Conservation (phyloP, 2,329 filamentous ascomycete genomes). For the Paecilomyces niveus region DNA sequence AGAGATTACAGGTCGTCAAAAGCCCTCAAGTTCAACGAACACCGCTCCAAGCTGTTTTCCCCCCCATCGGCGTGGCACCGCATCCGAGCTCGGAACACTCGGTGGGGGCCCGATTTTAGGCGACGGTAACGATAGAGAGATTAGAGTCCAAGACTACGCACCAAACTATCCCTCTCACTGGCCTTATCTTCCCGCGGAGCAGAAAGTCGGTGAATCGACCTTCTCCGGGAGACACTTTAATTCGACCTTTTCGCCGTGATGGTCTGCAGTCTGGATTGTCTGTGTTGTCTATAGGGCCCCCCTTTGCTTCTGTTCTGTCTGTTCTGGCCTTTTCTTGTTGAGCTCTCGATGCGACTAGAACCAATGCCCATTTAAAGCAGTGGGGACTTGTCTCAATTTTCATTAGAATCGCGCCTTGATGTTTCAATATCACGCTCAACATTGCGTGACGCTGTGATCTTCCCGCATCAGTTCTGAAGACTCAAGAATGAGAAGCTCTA, state of each 20-base stretch:
- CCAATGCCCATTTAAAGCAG: neutral
- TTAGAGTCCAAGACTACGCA: neutral
- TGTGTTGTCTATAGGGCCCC: neutral
- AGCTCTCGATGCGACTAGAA: neutral
- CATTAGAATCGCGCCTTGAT: neutral
- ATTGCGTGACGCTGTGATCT: neutral
- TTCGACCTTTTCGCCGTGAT: neutral
- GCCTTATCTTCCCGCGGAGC: neutral
- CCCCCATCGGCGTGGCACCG: neutral
- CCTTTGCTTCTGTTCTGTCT: neutral
- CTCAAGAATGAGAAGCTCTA: neutral
- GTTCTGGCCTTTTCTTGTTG: neutral
- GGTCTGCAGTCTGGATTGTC: neutral
- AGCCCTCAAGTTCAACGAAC: neutral
- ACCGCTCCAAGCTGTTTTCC: neutral
- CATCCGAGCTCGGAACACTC: slow-evolving; percentile 1
- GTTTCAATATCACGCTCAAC: neutral
- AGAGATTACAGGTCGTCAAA: neutral
- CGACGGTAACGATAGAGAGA: neutral
- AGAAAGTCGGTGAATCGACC: neutral
- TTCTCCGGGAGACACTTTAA: neutral
- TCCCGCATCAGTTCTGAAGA: neutral
- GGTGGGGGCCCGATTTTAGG: neutral
- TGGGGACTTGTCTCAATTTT: neutral
- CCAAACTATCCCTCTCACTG: neutral